Conservation (phyloP, 2,329 filamentous ascomycete genomes). For the Neurospora sp. region DNA sequence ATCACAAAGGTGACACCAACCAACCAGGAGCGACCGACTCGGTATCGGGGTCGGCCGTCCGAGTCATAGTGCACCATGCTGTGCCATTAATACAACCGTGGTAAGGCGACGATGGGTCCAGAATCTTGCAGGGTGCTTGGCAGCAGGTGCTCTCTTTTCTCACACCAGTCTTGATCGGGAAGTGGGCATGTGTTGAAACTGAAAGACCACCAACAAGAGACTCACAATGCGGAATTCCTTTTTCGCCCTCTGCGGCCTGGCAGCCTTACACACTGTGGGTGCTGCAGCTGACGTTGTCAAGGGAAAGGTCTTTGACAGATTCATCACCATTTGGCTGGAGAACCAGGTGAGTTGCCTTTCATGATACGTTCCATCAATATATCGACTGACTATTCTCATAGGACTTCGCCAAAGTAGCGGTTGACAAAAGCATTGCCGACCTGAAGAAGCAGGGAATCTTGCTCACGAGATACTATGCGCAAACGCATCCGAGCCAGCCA, state of each 20-base stretch:
- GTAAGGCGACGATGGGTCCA: not conserved
- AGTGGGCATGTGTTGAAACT: not conserved
- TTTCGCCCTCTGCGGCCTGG: not conserved
- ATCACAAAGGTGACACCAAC: not conserved
- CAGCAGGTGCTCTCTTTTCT: not conserved
- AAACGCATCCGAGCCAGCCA: conserved; percentile 37
- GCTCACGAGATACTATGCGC: conserved; percentile 34
- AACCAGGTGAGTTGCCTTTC: conserved; percentile 26
- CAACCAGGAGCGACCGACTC: not conserved
- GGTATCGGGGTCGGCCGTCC: not conserved
- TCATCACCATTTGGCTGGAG: conserved; percentile 36
- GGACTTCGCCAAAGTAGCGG: conserved; percentile 33
- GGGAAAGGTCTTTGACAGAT: conserved; percentile 30
- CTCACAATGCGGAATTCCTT: not conserved
- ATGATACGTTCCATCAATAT: not conserved
- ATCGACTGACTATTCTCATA: conserved; percentile 16
- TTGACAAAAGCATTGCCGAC: conserved; percentile 29
- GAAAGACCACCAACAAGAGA: not conserved
- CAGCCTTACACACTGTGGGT: not conserved
- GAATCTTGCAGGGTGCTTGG: not conserved
- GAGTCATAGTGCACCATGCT: not conserved
- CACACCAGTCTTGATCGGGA: not conserved
- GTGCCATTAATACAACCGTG: not conserved
- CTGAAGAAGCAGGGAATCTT: conserved; percentile 34
- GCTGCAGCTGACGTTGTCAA: conserved; percentile 19